These are phyloP conservation scores for Geranium brycei DNA, from an alignment of 345 rosid genomes.

Conservation along the genomic window DNA sequence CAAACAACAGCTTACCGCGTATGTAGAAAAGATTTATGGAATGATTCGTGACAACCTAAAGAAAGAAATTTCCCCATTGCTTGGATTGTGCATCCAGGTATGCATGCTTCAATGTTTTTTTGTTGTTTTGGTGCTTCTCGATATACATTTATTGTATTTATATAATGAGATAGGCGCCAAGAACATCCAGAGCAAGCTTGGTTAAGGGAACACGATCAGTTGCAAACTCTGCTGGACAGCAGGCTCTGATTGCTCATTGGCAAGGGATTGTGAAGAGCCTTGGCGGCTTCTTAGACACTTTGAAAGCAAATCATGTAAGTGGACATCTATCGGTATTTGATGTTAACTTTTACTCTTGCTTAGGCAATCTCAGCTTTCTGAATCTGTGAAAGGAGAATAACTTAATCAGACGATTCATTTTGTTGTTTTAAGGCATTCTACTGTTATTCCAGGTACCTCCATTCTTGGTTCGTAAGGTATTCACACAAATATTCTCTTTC, in stretches of 20 bases:
- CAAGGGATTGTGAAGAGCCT: constrained; percentile 95
- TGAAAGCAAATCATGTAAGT: constrained; percentile 64
- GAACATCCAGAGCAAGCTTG: constrained; percentile 93
- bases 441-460: constrained; percentile 61
- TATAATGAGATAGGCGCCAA: constrained; percentile 50
- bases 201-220: constrained; percentile 86
- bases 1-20: constrained; percentile 94
- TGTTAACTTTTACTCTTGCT: too few relatives aligned
- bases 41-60: constrained; percentile 93
- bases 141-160: not conserved
- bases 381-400: too few relatives aligned
- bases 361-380: too few relatives aligned
- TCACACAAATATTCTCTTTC: constrained; percentile 91
- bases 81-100: constrained; percentile 96
- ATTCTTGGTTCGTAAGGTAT: constrained; percentile 83
- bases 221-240: constrained; percentile 70
- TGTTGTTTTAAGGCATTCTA: too few relatives aligned
- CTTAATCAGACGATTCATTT: too few relatives aligned
- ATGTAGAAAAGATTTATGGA: constrained; percentile 91
- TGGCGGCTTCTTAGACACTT: constrained; percentile 64
- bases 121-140: not conserved
- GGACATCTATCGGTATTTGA: too few relatives aligned
- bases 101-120: too few relatives aligned
- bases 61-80: constrained; percentile 92
- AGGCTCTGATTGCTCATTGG: constrained; percentile 89